These are phyloP conservation scores for Cicer chorassanicum DNA, from an alignment of 306 rosid genomes.

Conservation along the genomic window DNA sequence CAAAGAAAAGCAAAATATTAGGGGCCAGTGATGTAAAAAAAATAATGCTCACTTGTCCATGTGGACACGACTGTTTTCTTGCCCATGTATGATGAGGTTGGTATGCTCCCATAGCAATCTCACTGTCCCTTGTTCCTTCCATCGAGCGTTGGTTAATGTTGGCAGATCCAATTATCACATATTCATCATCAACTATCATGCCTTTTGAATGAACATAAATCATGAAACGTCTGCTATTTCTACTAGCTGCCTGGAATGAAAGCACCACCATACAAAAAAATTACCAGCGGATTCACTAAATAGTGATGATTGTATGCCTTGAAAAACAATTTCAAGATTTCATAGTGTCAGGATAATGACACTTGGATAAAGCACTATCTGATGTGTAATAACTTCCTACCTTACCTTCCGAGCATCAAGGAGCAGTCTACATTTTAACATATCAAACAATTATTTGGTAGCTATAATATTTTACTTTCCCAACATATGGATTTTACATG, in stretches of 20 bases:
- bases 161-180: constrained; percentile 88
- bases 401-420: not conserved
- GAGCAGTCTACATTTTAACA: not conserved
- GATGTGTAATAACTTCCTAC: constrained; percentile 15
- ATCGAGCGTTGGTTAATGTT: constrained; percentile 95
- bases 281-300: constrained; percentile 3
- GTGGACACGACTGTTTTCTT: constrained; percentile 60
- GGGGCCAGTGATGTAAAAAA: constrained; percentile 17
- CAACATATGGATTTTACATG: not conserved
- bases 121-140: constrained; percentile 99
- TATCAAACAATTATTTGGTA: not conserved
- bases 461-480: not conserved
- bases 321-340: constrained; percentile 9
- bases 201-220: constrained; percentile 98
- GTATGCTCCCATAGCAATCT: constrained; percentile 97
- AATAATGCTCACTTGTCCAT: constrained; percentile 69
- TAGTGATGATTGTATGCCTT: constrained; percentile 20
- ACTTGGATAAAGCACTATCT: constrained; percentile 12
- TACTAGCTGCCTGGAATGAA: constrained; percentile 66
- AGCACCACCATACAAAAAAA: constrained; percentile 30
- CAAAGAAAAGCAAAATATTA: constrained; percentile 16
- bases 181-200: constrained; percentile 96
- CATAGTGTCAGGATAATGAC: not conserved
- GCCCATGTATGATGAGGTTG: constrained; percentile 92
- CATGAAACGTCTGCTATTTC: constrained; percentile 84